These are phyloP conservation scores for Colletotrichum noveboracense DNA, from an alignment of 2,329 filamentous ascomycete genomes.

Conservation along the genomic window DNA sequence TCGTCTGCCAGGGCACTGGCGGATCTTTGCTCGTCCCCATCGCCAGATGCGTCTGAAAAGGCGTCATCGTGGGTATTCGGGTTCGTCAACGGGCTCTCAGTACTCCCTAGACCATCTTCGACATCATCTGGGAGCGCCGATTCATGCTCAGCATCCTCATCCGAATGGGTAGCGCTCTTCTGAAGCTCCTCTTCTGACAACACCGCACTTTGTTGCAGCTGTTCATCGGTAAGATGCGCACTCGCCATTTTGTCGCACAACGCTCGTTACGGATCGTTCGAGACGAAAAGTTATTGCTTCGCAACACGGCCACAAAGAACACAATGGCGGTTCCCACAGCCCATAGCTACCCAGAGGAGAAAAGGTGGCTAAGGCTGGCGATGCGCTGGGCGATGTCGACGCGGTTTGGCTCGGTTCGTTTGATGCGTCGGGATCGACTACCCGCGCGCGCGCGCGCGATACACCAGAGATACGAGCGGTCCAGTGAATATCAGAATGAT, in stretches of 20 bases:
- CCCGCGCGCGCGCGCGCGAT: background rate
- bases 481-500: background rate
- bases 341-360: background rate
- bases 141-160: slow-evolving; percentile 50
- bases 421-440: background rate
- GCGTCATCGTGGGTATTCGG: background rate
- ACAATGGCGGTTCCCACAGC: background rate
- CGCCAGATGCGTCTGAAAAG: background rate
- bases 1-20: slow-evolving; percentile 31
- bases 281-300: background rate
- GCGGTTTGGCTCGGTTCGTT: background rate
- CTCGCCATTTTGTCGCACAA: slow-evolving; percentile 44
- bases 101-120: slow-evolving; percentile 24
- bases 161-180: slow-evolving; percentile 54
- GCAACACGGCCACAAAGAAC: background rate
- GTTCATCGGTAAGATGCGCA: slow-evolving; percentile 61
- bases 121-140: slow-evolving; percentile 23
- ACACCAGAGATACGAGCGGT: background rate
- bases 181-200: slow-evolving; percentile 53
- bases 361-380: background rate
- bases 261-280: background rate
- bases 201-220: slow-evolving; percentile 61
- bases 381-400: background rate
- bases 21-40: slow-evolving; percentile 27
- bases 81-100: slow-evolving; percentile 4